Base-by-base conservation (phyloP, 2,329 filamentous ascomycete species). In the Colletotrichum endophyticum region DNA sequence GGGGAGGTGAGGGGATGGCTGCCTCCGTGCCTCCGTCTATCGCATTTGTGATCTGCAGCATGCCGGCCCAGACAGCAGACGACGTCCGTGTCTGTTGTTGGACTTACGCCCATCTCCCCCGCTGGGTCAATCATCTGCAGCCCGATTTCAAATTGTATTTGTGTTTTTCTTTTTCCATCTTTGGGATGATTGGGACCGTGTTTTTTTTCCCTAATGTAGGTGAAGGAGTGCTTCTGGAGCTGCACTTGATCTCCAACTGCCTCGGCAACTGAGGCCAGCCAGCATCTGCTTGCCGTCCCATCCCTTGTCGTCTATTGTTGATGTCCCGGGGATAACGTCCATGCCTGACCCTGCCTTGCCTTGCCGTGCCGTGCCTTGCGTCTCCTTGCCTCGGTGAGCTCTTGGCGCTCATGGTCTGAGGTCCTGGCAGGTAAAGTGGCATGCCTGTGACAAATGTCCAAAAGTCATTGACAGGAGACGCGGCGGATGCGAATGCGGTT, bases 401-500 rank as follows among this genome's bases (percentile, higher is more conserved):
- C 56, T 15, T 59, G 56, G 56, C 27, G 15, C 32, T 22, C 61
- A 39, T 22, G 32, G 22, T 64, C n/a, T 30, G 28, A 30, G 61
- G 28, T 12, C 16, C 22, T 9, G 34, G 27, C 36, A 44, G 34
- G n/a, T 19, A 49, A 16, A 39, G 34, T 59, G 30, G 44, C 66
- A 68, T 44, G 28, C 27, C 66, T 30, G 39, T 67, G 64, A 67
- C 64, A 67, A 68, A 68, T 59, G 66, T n/a, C n/a, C 30, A 59
- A 32, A 59, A 69, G 44, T 49, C 30, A n/a, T 67, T 67, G 49
- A 34, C 12, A 30, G 36, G 27, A 66, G 63, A n/a, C 12, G 44
- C 49, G 28, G 28, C 44, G 28, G 66, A 68, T 70, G 66, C 72
- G 66, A 57, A 62, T 70, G 72, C 72, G 72, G 61, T 28, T 64